Base-by-base conservation (phyloP, 2,329 filamentous ascomycete genomes). In the Acephala macrosclerotiorum region DNA sequence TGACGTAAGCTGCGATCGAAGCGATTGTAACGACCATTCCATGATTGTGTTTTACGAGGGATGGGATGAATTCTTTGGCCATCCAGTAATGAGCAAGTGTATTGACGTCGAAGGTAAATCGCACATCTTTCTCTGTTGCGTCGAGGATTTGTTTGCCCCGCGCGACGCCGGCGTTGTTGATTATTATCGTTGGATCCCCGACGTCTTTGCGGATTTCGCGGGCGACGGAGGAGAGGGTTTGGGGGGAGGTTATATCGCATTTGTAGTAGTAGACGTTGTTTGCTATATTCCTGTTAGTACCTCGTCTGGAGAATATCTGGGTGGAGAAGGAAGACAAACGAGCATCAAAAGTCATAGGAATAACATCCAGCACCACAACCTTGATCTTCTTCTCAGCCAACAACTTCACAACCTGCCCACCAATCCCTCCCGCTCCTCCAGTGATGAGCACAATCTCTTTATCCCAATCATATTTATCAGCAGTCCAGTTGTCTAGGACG, bases 401-500 rank as follows among this genome's bases (percentile, higher is more conserved):
- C 61, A 89, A 76, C 69, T 84, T 82, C 16, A 91, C 90, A 2
- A 93, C 83, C 42, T 84, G 79, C 22, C 84, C 86, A 16, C 92
- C 92, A 73, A 95, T 93, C 0, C 92, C 92, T 63, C 87, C 87
- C 49, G 89, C 88, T 8, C 92, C 92, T 8, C 92, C 91, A 0
- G 92, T 94, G 22, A 94, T 83, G 51, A 94, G 80, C 2, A 92
- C 88, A 59, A 94, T 83, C 79, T 94, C 91, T 60, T 83, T 84
- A 25, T 82, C 79, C 89, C 91, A 93, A 65, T 88, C 83, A 77
- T 89, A 91, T 47, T 75, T 78, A 72, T 87, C 86, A 12, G 71
- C 75, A 1, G 75, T 80, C 80, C 83, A 87, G 74, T 83, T 84
- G 74, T 85, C 82, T 63, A 81, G 69, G 1, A 79, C 79, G 1